These are phyloP conservation scores for Scopulariopsis brevicaulis DNA, from an alignment of 2,329 filamentous ascomycete species.

Conservation along the genomic window DNA sequence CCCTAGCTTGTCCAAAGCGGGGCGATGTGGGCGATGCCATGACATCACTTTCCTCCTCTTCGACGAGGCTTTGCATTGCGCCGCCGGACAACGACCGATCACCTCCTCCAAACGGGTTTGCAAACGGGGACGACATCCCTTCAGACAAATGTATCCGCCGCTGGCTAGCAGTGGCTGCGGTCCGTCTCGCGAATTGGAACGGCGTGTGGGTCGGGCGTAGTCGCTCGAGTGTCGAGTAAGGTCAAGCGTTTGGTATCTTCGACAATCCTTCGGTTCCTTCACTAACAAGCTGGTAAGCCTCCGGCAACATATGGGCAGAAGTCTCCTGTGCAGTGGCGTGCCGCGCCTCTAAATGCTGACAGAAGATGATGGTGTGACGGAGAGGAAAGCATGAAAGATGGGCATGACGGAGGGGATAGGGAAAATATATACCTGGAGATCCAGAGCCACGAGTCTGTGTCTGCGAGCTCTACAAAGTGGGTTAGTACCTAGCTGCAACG, in stretches of 20 bases:
- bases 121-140: slow-evolving; percentile 56
- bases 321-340: background rate
- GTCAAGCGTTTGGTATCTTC: background rate
- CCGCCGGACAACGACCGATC: slow-evolving; percentile 24
- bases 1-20: slow-evolving; percentile 35
- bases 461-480: background rate
- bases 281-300: slow-evolving; percentile 50
- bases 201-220: slow-evolving; percentile 27
- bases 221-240: background rate
- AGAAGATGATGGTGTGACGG: background rate
- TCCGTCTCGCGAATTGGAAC: background rate
- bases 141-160: background rate
- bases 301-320: slow-evolving; percentile 30
- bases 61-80: slow-evolving; percentile 48
- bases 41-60: slow-evolving; percentile 72
- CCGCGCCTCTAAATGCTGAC: background rate
- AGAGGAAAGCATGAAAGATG: background rate
- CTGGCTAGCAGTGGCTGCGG: background rate
- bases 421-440: background rate
- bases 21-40: slow-evolving; percentile 64
- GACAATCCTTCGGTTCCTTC: slow-evolving; percentile 42
- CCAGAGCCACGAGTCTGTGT: background rate
- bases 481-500: background rate
- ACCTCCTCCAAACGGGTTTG: slow-evolving; percentile 62
- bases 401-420: background rate